phyloP scores from a whole-genome alignment of 2,329 filamentous ascomycete species.

The Nannizziopsis arthrosporioides region DNA sequence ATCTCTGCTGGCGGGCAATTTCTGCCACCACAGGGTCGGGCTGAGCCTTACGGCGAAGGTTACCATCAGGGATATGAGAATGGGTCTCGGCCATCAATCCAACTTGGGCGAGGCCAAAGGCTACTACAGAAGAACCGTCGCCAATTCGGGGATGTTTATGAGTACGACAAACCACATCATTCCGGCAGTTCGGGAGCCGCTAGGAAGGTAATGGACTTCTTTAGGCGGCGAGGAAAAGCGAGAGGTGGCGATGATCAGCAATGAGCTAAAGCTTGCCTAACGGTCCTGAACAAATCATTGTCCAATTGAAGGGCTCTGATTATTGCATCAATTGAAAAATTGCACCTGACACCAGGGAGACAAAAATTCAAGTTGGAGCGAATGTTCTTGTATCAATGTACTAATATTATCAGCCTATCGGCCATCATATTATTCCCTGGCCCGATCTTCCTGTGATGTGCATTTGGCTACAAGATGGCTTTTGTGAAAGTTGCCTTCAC shows the following conservation, averaged over 20 bases:
- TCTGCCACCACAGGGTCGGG: constrained; percentile 17
- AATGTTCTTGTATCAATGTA: not conserved
- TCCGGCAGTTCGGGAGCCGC: constrained; percentile 78
- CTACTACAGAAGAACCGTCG: constrained; percentile 74
- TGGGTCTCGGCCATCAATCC: constrained; percentile 33
- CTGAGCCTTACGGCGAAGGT: constrained; percentile 39
- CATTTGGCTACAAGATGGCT: constrained; percentile 8
- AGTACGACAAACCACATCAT: constrained; percentile 48
- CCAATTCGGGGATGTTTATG: constrained; percentile 69
- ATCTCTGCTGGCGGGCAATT: constrained; percentile 20
- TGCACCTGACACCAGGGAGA: too few species aligned
- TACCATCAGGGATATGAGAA: constrained; percentile 33
- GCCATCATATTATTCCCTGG: not conserved
- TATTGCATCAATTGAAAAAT: too few species aligned
- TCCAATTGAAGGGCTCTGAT: not conserved
- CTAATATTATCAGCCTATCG: not conserved
- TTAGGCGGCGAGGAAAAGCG: constrained; percentile 72
- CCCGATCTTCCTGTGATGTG: constrained; percentile 3
- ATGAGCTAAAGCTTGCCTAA: not conserved
- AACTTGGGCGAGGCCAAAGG: constrained; percentile 27
- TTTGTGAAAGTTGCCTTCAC: not conserved
- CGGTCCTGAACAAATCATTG: not conserved
- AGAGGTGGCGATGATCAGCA: constrained; percentile 41
- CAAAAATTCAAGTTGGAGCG: not conserved
- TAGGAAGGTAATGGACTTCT: constrained; percentile 96